Evolutionary conservation across 192 early-diverging fungal species (phyloP).

Genomic region (Polychytrium aggregatum): DNA sequence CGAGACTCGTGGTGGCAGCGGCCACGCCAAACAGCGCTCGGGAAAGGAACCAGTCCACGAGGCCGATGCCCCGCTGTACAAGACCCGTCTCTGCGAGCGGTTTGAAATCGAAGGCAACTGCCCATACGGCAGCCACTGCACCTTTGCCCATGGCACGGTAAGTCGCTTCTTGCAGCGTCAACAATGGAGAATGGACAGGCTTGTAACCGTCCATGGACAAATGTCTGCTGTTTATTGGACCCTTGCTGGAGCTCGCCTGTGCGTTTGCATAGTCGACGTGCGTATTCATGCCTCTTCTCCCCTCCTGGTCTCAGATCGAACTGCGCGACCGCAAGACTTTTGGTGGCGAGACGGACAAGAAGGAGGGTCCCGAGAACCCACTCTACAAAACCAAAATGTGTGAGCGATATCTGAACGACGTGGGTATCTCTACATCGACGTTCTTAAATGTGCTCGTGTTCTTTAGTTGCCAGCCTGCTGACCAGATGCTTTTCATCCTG

Average conservation of each 20-base stretch:
- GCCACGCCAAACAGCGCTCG: no score
- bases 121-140: slow-evolving; percentile 59
- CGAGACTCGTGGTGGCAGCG: no score
- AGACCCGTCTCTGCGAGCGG: slow-evolving; percentile 75
- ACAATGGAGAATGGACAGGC: background rate
- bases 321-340: slow-evolving; percentile 42
- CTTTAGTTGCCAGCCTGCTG: no score
- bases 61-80: slow-evolving; percentile 81
- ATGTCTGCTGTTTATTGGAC: no score
- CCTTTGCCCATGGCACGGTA: slow-evolving; percentile 62
- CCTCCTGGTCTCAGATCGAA: slow-evolving; percentile 32
- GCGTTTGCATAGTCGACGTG: no score
- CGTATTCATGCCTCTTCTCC: no score
- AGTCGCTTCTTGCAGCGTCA: no score
- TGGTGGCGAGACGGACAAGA: slow-evolving; percentile 9
- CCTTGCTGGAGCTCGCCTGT: no score
- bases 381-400: slow-evolving; percentile 77
- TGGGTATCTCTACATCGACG: no score
- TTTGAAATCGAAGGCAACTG: slow-evolving; percentile 66
- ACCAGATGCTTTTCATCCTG: no score
- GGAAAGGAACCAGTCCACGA: no score
- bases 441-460: no score
- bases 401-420: slow-evolving; percentile 66
- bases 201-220: background rate
- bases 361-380: slow-evolving; percentile 42